Base-by-base conservation (phyloP, 371 early-diverging fungal genomes). In the Capniomyces stellatus region DNA sequence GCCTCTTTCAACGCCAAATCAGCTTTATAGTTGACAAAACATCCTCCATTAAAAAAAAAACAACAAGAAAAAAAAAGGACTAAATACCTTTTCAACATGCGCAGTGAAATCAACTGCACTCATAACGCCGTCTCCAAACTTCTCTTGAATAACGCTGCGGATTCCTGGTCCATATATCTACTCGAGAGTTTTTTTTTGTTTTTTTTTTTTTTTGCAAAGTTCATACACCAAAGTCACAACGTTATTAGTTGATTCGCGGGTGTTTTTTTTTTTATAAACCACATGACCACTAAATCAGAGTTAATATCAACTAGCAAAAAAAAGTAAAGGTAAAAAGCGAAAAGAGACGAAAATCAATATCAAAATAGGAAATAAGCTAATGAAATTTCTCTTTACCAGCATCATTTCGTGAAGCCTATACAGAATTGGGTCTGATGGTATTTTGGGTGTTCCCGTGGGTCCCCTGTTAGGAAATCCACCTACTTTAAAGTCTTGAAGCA, bases 41-140 rank as follows among this genome's bases (percentile, higher is more conserved):
- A 41, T 41, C 41, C 21, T 41, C 18, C 21, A 18, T 41, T 41
- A 41, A 18, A 18, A 41, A 41, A 41, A 18, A 21, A 41, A 18
- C 41, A 4, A n/a, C n/a, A n/a, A n/a, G n/a, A n/a, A n/a, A n/a
- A n/a, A n/a, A n/a, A n/a, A n/a, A n/a, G n/a, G n/a, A n/a, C n/a
- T n/a, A n/a, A 39, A 18, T 41, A 74, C 76, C 66, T 74, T 75
- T 21, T 77, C 78, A 13, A 79, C 73, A 29, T 71, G 69, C 22
- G 75, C 74, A 29, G 66, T 73, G 42, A 77, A 77, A 54, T 75
- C 72, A 42, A 80, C 70, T 39, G 73, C 76, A 29, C 77, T 74
- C 71, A 81, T 76, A 29, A 79, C 76, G 0, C 80, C 80, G 56
- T 79, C 80, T 22, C 80, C 80, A 51, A 74, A 65, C 66, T 72